Percentiles rank a stretch among this genome's conserved stretches.
Evolutionary conservation across 2,329 filamentous ascomycete genomes (phyloP).

Genomic region (Aspergillus sp.): DNA sequence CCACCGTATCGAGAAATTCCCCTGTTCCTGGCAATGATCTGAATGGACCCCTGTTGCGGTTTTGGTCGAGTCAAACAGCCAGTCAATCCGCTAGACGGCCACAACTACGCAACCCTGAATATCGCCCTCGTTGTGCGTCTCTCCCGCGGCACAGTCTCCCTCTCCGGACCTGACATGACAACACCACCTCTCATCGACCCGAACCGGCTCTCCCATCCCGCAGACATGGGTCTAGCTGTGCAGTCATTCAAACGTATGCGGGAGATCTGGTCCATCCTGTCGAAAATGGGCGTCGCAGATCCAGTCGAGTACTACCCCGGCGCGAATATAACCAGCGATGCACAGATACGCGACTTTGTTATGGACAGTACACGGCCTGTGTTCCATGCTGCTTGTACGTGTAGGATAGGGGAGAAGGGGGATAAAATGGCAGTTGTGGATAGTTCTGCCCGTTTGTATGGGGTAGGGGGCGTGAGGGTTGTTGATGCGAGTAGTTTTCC

Average conservation of each 20-base stretch:
- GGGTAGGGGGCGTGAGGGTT: conserved; percentile 24
- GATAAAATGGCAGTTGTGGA: conserved; percentile 32
- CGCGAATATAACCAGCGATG: conserved; percentile 32
- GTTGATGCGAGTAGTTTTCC: conserved; percentile 30
- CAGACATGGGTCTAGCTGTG: conserved; percentile 40
- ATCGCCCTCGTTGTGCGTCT: conserved; percentile 33
- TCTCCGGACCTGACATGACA: conserved; percentile 24
- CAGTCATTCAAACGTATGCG: conserved; percentile 37
- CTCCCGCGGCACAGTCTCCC: conserved; percentile 40
- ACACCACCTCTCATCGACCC: conserved; percentile 38
- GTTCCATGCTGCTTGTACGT: conserved; percentile 30
- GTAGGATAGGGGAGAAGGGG: conserved; percentile 30
- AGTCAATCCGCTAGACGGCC: conserved; percentile 19
- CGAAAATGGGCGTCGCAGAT: conserved; percentile 13
- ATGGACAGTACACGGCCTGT: conserved; percentile 19
- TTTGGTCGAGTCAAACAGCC: conserved; percentile 6
- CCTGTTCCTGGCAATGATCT: no score
- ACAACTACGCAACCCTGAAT: conserved; percentile 24
- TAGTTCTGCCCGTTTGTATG: conserved; percentile 22
- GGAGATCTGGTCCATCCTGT: conserved; percentile 23
- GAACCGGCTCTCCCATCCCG: conserved; percentile 35
- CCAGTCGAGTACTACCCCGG: conserved; percentile 31
- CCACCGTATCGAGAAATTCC: no score
- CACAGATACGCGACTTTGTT: conserved; percentile 32
- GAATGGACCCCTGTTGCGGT: no score